Percentiles rank a stretch among this genome's conserved stretches.
Conservation (phyloP, 2,329 filamentous ascomycete species). For the Paecilomyces niveus region DNA sequence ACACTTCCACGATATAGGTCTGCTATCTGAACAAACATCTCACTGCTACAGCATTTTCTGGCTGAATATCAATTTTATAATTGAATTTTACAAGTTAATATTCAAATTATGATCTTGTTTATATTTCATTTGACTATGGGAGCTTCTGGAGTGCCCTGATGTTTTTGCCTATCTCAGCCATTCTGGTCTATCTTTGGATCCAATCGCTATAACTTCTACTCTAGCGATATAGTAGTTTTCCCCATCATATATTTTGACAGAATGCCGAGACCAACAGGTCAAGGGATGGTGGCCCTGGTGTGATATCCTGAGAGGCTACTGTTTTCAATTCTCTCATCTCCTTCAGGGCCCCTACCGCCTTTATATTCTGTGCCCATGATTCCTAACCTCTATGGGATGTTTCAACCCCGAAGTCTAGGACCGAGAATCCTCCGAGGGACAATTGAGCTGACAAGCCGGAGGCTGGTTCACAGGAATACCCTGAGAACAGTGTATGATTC, state of each 20-base stretch:
- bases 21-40: too few relatives aligned
- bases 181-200: background rate
- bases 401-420: too few relatives aligned
- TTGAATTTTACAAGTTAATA: too few relatives aligned
- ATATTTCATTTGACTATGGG: too few relatives aligned
- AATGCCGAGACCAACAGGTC: background rate
- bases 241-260: background rate
- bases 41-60: background rate
- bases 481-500: slow-evolving; percentile 7
- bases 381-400: background rate
- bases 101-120: too few relatives aligned
- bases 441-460: background rate
- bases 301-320: background rate
- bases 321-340: background rate
- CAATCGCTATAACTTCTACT: background rate
- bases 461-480: background rate
- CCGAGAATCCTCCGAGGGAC: background rate
- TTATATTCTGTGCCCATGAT: background rate
- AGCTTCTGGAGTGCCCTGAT: too few relatives aligned
- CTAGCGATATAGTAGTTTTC: background rate
- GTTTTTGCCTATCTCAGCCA: too few relatives aligned
- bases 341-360: background rate
- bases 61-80: background rate
- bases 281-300: background rate
- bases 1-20: too few relatives aligned